These are phyloP conservation scores for Trichoderma sp. DNA, from an alignment of 2,329 filamentous ascomycete genomes.

Conservation along the genomic window DNA sequence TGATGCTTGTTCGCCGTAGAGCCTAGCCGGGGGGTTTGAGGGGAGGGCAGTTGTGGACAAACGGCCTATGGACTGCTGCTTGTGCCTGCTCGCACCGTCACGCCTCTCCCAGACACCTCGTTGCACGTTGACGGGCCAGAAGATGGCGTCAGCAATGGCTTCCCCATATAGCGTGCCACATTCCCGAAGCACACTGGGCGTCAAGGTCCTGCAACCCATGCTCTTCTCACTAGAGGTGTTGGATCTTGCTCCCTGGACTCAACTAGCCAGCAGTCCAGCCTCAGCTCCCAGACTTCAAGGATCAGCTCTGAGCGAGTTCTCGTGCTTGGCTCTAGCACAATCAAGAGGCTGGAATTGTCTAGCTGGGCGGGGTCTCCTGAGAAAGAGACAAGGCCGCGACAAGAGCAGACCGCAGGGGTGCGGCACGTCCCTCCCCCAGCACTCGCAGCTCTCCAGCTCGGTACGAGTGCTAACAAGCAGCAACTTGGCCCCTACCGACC, in stretches of 20 bases:
- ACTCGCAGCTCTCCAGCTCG: not conserved
- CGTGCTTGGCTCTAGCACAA: not conserved
- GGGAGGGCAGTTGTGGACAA: slow-evolving; percentile 2
- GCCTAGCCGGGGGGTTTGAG: slow-evolving; percentile 13
- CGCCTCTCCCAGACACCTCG: not conserved
- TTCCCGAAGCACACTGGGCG: slow-evolving; percentile 16
- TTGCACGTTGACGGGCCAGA: slow-evolving; percentile 14
- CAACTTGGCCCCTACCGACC: slow-evolving; percentile 6
- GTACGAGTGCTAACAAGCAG: not conserved
- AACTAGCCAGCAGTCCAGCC: slow-evolving; percentile 12
- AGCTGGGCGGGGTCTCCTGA: not conserved
- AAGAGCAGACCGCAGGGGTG: not conserved
- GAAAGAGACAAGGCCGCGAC: not conserved
- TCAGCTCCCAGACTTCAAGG: slow-evolving; percentile 2
- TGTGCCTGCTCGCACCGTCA: not conserved
- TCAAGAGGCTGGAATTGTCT: not conserved
- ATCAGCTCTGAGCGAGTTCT: not conserved
- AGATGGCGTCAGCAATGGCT: slow-evolving; percentile 19
- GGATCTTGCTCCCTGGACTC: slow-evolving; percentile 6
- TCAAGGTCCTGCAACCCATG: slow-evolving; percentile 13
- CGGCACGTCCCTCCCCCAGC: slow-evolving; percentile 3
- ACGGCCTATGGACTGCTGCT: not conserved
- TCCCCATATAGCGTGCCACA: slow-evolving; percentile 18
- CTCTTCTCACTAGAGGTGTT: slow-evolving; percentile 8
- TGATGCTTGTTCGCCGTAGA: slow-evolving; percentile 20